These are phyloP conservation scores for Lepidium aucheri DNA, from an alignment of 345 rosid species.

Conservation along the genomic window DNA sequence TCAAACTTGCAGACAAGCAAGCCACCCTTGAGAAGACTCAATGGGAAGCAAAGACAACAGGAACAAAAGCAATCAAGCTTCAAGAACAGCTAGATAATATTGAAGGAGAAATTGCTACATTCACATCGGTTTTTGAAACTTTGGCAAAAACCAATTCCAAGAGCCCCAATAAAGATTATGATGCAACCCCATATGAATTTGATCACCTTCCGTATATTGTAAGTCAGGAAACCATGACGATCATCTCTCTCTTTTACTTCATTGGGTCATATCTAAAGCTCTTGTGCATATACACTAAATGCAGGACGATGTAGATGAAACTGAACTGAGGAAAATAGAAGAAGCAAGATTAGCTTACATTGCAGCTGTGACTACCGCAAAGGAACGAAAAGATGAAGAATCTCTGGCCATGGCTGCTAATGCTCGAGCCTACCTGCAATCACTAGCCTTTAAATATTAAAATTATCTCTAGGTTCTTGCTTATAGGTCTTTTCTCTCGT, in stretches of 20 bases:
- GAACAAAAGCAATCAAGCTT: slow-evolving; percentile 56
- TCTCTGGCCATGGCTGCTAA: slow-evolving; percentile 66
- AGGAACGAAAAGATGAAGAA: slow-evolving; percentile 76
- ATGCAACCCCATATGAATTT: slow-evolving; percentile 39
- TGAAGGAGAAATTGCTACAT: slow-evolving; percentile 59
- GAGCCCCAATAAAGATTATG: slow-evolving; percentile 42
- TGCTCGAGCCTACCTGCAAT: slow-evolving; percentile 61
- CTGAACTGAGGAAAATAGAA: slow-evolving; percentile 59
- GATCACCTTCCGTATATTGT: slow-evolving; percentile 56
- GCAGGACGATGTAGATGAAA: slow-evolving; percentile 48
- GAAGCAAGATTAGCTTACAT: slow-evolving; percentile 70
- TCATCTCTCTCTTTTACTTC: not conserved
- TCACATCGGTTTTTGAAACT: slow-evolving; percentile 51
- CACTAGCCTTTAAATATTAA: slow-evolving; percentile 43
- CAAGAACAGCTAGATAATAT: slow-evolving; percentile 56
- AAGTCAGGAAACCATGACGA: slow-evolving; percentile 22
- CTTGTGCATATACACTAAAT: not conserved
- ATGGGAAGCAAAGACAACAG: slow-evolving; percentile 85
- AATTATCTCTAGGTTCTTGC: not conserved
- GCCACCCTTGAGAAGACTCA: slow-evolving; percentile 84
- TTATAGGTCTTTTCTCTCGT: not conserved
- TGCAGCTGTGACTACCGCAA: slow-evolving; percentile 58
- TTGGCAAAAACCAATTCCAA: slow-evolving; percentile 37
- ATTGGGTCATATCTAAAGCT: slow-evolving; percentile 7
- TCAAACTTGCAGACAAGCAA: slow-evolving; percentile 95